phyloP scores from a whole-genome alignment of 345 rosid species.

The Moringa oleifera region DNA sequence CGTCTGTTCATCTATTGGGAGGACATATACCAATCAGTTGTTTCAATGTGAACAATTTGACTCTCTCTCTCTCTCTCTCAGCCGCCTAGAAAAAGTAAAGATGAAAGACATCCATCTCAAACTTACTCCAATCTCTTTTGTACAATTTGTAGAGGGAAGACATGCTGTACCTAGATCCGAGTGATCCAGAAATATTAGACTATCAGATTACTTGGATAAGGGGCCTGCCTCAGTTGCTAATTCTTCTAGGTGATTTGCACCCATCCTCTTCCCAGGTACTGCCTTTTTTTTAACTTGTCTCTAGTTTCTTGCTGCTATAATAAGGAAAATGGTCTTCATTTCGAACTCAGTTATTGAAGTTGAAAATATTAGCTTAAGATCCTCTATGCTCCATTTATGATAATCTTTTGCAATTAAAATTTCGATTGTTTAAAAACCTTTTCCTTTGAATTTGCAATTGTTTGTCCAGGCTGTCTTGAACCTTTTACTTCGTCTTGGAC shows the following conservation, averaged over 20 bases:
- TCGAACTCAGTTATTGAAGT: conserved; percentile 4
- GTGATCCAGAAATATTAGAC: conserved; percentile 38
- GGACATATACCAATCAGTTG: not conserved
- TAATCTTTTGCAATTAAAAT: not conserved
- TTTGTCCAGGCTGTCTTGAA: conserved; percentile 54
- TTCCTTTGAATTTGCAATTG: conserved; percentile 11
- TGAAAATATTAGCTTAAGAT: conserved; percentile 9
- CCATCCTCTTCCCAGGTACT: conserved; percentile 58
- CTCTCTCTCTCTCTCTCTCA: not conserved
- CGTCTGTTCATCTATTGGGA: not conserved
- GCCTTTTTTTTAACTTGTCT: conserved; percentile 2
- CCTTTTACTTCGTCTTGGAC: conserved; percentile 66
- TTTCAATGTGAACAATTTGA: not conserved
- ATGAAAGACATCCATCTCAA: not conserved
- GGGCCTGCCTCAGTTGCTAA: conserved; percentile 62
- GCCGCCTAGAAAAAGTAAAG: not conserved
- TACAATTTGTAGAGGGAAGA: conserved; percentile 41
- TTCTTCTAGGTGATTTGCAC: conserved; percentile 50
- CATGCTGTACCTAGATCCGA: conserved; percentile 26
- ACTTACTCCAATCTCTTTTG: not conserved
- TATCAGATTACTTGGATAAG: conserved; percentile 65
- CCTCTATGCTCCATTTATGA: conserved; percentile 5
- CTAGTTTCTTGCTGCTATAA: not conserved
- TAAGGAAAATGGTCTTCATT: no score
- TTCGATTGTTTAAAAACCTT: not conserved